A percentile compares a stretch with the other conserved stretches of the same genome.
phyloP scores from a whole-genome alignment of 1,139 yeast genomes.

The Geotrichum restrictum region DNA sequence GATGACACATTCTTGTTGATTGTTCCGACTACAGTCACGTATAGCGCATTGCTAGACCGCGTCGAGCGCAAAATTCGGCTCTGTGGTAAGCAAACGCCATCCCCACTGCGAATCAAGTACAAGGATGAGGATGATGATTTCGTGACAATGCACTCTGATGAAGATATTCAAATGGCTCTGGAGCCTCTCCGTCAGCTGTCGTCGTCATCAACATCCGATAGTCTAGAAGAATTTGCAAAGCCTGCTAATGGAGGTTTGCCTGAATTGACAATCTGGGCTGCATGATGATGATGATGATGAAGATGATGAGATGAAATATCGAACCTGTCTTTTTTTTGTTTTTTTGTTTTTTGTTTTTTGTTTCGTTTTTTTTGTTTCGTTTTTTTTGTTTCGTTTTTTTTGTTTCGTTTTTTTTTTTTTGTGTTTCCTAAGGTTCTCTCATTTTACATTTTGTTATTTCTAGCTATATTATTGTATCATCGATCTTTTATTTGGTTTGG shows the following conservation, averaged over 20 bases:
- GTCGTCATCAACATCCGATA: background rate
- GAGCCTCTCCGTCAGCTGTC: conserved; percentile 26
- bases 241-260: conserved; percentile 1
- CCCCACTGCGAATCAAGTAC: conserved; percentile 60
- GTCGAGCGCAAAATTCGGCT: conserved; percentile 47
- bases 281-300: too few relatives aligned
- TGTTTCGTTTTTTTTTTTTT: background rate
- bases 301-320: conserved; percentile 1
- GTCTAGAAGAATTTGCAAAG: background rate
- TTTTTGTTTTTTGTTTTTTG: background rate
- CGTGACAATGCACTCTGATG: conserved; percentile 80
- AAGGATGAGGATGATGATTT: conserved; percentile 95
- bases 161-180: conserved; percentile 52
- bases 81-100: conserved; percentile 40
- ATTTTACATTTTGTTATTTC: background rate
- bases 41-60: conserved; percentile 44
- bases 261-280: conserved; percentile 15
- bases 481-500: background rate
- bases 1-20: conserved; percentile 44
- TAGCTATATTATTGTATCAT: too few relatives aligned
- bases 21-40: conserved; percentile 48
- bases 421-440: too few relatives aligned
- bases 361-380: too few relatives aligned
- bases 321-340: background rate
- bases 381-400: too few relatives aligned